These are phyloP conservation scores for Eutrema japonicum DNA, from an alignment of 345 rosid species.

Conservation along the genomic window DNA sequence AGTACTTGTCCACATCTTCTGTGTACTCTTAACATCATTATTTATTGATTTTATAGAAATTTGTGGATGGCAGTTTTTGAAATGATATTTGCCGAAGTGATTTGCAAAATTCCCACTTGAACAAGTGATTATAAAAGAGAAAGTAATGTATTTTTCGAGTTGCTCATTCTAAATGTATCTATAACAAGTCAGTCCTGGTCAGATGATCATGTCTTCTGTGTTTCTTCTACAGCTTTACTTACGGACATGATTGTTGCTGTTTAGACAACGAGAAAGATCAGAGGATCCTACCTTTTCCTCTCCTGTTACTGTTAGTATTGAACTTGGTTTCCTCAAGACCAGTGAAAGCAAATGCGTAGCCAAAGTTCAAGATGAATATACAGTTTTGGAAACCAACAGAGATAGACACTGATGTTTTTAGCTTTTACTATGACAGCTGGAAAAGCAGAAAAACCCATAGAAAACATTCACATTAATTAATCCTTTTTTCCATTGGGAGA, in stretches of 20 bases:
- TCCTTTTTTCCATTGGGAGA: conserved; percentile 10
- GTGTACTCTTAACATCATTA: conserved; percentile 18
- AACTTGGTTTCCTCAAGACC: conserved; percentile 20
- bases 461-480: conserved; percentile 30
- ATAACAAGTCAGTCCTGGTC: not conserved
- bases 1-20: conserved; percentile 10
- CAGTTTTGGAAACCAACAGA: conserved; percentile 32
- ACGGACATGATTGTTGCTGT: not conserved
- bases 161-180: not conserved
- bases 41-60: conserved; percentile 12
- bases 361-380: conserved; percentile 41
- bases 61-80: conserved; percentile 23
- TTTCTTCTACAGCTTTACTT: not conserved
- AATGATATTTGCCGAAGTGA: conserved; percentile 15
- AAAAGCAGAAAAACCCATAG: conserved; percentile 22
- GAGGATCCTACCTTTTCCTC: not conserved
- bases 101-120: conserved; percentile 1
- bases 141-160: not conserved
- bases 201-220: not conserved
- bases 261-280: not conserved
- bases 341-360: conserved; percentile 29
- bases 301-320: not conserved
- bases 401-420: conserved; percentile 7
- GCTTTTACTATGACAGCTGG: conserved; percentile 32
- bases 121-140: conserved; percentile 1